Evolutionary conservation across 2,329 filamentous ascomycete genomes (phyloP), one percentile per base, ranked within the genome.

Genomic region (Drechslerella stenobrocha): DNA sequence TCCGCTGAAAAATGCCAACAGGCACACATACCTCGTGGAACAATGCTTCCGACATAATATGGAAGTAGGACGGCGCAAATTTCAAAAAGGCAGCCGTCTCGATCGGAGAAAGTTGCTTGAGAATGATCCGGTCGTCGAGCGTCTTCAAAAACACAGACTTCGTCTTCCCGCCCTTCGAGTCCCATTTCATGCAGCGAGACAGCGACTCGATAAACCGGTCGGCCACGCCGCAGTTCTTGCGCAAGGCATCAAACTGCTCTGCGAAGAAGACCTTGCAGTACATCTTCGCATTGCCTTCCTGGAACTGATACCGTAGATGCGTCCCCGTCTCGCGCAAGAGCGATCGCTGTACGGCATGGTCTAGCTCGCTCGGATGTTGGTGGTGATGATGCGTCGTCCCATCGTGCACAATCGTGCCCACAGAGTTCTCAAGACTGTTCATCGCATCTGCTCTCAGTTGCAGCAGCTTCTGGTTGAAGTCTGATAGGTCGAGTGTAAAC

Each of bases 261-360:
- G 93, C 93, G 74, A 95, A 98, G 77, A 98, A 97, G 46, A 98
- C 93, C 77, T 98, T 98, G 80, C 95, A 97, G 50, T 92, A 87
- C 83, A 96, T 95, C 73, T 88, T 89, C 2, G 95, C 92, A n/a
- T 88, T 86, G 0, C 92, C 90, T 75, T 96, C 91, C 24, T 87
- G 87, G 77, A 97, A 98, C 66, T 95, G 90, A 75, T 96, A 98
- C 75, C 95, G 95, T 71, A 96, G 85, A 76, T 98, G 93, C 0
- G 90, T 96, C 34, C 92, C 91, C 0, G 89, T 95, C 26, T 87
- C 83, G 70, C 90, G 85, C 28, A 96, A 80, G 23, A 98, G 80
- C 34, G 90, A 93, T 70, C 88, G 87, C 76, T 98, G 91, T 7
- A 97, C 88, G 1, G 82, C 82, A 74, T 95, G 87, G 46, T 85